Percentiles rank a stretch among this genome's conserved stretches.
These are phyloP conservation scores for Talaromyces sp. DNA, from an alignment of 2,329 filamentous ascomycete species.

Conservation along the genomic window DNA sequence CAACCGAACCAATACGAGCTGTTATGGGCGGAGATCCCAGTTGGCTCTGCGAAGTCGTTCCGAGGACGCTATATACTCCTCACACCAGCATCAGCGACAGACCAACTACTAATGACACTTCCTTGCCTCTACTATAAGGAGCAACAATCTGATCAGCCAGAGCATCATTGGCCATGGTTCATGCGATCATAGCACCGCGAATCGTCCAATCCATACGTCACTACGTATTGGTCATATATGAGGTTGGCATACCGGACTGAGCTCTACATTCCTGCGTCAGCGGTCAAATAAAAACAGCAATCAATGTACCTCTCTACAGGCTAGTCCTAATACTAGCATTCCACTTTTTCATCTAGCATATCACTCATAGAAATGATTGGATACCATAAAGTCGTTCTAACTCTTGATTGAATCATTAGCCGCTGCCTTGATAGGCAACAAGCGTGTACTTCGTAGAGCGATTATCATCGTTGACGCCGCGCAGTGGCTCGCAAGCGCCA, in stretches of 20 bases:
- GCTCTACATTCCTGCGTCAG: slow-evolving; percentile 8
- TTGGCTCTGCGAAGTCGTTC: neutral
- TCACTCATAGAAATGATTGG: neutral
- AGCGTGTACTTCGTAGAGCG: neutral
- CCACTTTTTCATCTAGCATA: neutral
- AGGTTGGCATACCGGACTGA: neutral
- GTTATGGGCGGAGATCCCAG: neutral
- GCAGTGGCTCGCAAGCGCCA: neutral
- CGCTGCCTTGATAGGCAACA: neutral
- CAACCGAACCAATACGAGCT: too few species aligned
- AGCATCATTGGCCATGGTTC: neutral
- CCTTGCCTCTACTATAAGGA: neutral
- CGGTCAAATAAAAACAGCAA: neutral
- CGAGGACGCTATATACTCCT: neutral
- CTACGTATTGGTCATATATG: neutral
- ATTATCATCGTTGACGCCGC: neutral
- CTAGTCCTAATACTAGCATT: neutral
- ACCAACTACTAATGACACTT: neutral
- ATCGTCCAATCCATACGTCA: neutral
- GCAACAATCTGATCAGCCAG: neutral
- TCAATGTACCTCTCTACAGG: neutral
- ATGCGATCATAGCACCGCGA: neutral
- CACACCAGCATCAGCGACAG: neutral
- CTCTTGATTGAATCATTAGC: neutral
- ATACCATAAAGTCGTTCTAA: neutral